Percentiles rank a stretch among this genome's conserved stretches.
These are phyloP conservation scores for Capsella rubella DNA, from an alignment of 441 rosid species.

Conservation along the genomic window DNA sequence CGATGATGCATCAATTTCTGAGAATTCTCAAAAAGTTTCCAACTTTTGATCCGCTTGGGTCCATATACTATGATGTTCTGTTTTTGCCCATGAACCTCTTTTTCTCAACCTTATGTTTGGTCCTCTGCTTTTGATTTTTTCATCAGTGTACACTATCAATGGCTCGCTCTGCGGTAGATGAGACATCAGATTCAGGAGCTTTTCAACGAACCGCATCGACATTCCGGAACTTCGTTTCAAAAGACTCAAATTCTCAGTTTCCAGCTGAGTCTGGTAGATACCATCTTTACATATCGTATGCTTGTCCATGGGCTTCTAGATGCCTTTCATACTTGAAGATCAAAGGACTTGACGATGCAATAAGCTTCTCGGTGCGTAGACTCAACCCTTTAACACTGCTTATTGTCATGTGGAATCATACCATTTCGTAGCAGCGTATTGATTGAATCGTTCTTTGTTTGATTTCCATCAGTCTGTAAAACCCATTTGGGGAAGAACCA, in stretches of 20 bases:
- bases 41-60: conserved; percentile 27
- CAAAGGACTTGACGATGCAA: conserved; percentile 83
- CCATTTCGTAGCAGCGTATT: conserved; percentile 4
- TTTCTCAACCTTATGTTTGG: not conserved
- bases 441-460: conserved; percentile 25
- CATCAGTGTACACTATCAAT: conserved; percentile 47
- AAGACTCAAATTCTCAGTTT: conserved; percentile 67
- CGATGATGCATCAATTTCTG: conserved; percentile 6
- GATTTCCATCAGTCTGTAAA: conserved; percentile 64
- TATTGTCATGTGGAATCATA: not conserved
- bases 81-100: conserved; percentile 9
- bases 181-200: conserved; percentile 76
- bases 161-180: conserved; percentile 83
- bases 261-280: conserved; percentile 89
- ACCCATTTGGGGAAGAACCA: conserved; percentile 89
- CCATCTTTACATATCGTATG: conserved; percentile 93
- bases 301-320: conserved; percentile 97
- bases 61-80: conserved; percentile 7
- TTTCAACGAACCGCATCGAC: conserved; percentile 81
- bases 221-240: conserved; percentile 71
- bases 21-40: no score
- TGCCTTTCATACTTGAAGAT: conserved; percentile 81
- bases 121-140: not conserved
- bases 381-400: conserved; percentile 3
- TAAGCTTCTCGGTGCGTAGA: conserved; percentile 73